Evolutionary conservation across 2,329 filamentous ascomycete species (phyloP).

Genomic region (Bipolaris sorokiniana): DNA sequence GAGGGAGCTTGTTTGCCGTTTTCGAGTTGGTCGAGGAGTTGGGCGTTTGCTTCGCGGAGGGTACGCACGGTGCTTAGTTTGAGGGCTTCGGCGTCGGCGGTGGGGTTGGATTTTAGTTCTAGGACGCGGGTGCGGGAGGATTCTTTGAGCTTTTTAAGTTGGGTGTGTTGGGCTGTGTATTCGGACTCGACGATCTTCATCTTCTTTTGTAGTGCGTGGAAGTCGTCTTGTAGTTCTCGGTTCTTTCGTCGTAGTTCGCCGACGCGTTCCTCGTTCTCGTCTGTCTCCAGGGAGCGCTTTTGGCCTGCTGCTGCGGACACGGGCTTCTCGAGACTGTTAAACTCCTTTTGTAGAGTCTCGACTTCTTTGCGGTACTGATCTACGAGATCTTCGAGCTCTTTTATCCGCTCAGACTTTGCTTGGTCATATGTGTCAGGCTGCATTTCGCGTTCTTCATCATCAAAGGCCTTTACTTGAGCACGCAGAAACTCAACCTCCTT

Average conservation of each 20-base stretch:
- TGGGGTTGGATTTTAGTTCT: slow-evolving; percentile 89
- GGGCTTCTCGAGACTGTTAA: slow-evolving; percentile 69
- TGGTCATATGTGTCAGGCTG: slow-evolving; percentile 80
- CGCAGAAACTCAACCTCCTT: slow-evolving; percentile 96
- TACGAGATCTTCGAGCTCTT: slow-evolving; percentile 82
- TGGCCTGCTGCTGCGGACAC: slow-evolving; percentile 55
- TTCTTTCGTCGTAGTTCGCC: slow-evolving; percentile 88
- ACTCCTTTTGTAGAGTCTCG: slow-evolving; percentile 72
- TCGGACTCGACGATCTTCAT: slow-evolving; percentile 76
- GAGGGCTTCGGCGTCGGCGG: slow-evolving; percentile 80
- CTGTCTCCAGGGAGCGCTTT: slow-evolving; percentile 68
- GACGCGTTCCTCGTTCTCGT: slow-evolving; percentile 70
- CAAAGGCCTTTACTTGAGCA: slow-evolving; percentile 84
- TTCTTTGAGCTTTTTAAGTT: slow-evolving; percentile 71
- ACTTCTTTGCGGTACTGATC: slow-evolving; percentile 86
- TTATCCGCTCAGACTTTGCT: slow-evolving; percentile 73
- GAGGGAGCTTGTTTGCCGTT: slow-evolving; percentile 43
- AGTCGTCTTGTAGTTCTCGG: slow-evolving; percentile 79
- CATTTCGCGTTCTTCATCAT: slow-evolving; percentile 86
- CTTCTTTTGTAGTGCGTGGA: slow-evolving; percentile 72
- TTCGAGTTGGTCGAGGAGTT: slow-evolving; percentile 76
- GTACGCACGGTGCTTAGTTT: slow-evolving; percentile 80
- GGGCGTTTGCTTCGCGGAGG: slow-evolving; percentile 81
- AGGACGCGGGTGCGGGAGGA: slow-evolving; percentile 81
- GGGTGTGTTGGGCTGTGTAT: slow-evolving; percentile 72